A percentile compares a stretch with the other conserved stretches of the same genome.
Conservation (phyloP, 2,329 filamentous ascomycete species). For the Aureobasidium uvarum region DNA sequence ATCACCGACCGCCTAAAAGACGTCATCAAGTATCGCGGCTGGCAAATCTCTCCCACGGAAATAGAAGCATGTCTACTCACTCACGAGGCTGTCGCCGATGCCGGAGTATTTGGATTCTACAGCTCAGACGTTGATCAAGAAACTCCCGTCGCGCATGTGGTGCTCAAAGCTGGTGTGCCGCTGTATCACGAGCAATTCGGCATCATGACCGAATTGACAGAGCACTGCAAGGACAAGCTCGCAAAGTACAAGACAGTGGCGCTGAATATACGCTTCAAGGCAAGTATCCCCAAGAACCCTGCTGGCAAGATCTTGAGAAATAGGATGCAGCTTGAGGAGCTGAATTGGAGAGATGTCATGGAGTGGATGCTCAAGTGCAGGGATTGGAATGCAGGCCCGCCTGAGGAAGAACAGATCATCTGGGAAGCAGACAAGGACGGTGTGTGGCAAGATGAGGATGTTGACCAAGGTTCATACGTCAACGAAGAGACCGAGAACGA, state of each 20-base stretch:
- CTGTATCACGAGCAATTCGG: constrained; percentile 13
- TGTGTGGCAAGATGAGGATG: not conserved
- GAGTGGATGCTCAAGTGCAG: not conserved
- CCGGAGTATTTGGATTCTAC: constrained; percentile 32
- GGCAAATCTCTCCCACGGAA: constrained; percentile 39
- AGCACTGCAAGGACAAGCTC: constrained; percentile 30
- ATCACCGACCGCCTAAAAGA: constrained; percentile 37
- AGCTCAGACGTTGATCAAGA: constrained; percentile 10
- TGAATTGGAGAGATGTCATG: not conserved
- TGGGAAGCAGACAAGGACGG: constrained; percentile 1
- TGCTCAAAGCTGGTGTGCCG: constrained; percentile 11
- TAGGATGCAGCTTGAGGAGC: not conserved
- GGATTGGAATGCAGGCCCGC: not conserved
- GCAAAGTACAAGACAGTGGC: constrained; percentile 41
- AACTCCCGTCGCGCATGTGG: constrained; percentile 31
- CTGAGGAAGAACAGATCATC: not conserved
- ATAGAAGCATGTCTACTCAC: constrained; percentile 36
- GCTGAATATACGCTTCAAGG: constrained; percentile 33
- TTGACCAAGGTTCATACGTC: not conserved
- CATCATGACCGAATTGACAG: constrained; percentile 36
- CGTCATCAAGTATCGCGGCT: constrained; percentile 40
- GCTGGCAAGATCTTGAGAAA: constrained; percentile 37
- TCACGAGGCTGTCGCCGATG: constrained; percentile 33
- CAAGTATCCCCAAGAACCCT: constrained; percentile 36
- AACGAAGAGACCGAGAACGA: not conserved